Percentiles rank a stretch among this genome's conserved stretches.
Evolutionary conservation across 2,329 filamentous ascomycete species (phyloP).

Genomic region (Sporothrix brunneoviolacea): DNA sequence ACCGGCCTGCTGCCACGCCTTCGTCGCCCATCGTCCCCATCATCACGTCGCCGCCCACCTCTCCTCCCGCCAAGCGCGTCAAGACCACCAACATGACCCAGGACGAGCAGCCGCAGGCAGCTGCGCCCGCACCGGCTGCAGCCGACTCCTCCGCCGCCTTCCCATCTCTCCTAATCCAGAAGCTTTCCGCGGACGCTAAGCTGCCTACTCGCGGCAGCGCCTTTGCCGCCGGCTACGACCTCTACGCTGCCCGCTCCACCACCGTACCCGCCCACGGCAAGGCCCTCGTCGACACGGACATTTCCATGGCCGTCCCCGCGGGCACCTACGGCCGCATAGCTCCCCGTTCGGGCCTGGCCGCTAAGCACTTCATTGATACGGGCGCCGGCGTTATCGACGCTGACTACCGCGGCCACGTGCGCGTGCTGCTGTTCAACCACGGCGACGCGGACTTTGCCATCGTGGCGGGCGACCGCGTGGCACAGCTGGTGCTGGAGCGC

Average conservation of each 20-base stretch:
- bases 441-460: slow-evolving; percentile 73
- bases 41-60: slow-evolving; percentile 54
- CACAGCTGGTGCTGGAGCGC: slow-evolving; percentile 88
- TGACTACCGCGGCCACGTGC: slow-evolving; percentile 90
- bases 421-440: slow-evolving; percentile 93
- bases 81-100: slow-evolving; percentile 47
- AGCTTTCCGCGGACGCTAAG: slow-evolving; percentile 71
- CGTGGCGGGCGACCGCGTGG: slow-evolving; percentile 81
- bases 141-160: slow-evolving; percentile 17
- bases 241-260: slow-evolving; percentile 72
- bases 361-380: slow-evolving; percentile 93
- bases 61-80: slow-evolving; percentile 73
- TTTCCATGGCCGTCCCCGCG: slow-evolving; percentile 82
- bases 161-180: slow-evolving; percentile 55
- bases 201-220: slow-evolving; percentile 83
- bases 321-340: slow-evolving; percentile 90
- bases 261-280: slow-evolving; percentile 77
- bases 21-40: slow-evolving; percentile 18
- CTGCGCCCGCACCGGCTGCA: slow-evolving; percentile 21
- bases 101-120: slow-evolving; percentile 26
- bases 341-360: slow-evolving; percentile 81
- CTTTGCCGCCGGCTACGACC: slow-evolving; percentile 87
- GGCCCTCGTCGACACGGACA: slow-evolving; percentile 81
- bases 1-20: slow-evolving; percentile 9
- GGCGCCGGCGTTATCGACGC: slow-evolving; percentile 96